Evolutionary conservation across 2,329 filamentous ascomycete species (phyloP), one percentile per base, ranked within the genome.

Genomic region (Fusarium albosuccineum): DNA sequence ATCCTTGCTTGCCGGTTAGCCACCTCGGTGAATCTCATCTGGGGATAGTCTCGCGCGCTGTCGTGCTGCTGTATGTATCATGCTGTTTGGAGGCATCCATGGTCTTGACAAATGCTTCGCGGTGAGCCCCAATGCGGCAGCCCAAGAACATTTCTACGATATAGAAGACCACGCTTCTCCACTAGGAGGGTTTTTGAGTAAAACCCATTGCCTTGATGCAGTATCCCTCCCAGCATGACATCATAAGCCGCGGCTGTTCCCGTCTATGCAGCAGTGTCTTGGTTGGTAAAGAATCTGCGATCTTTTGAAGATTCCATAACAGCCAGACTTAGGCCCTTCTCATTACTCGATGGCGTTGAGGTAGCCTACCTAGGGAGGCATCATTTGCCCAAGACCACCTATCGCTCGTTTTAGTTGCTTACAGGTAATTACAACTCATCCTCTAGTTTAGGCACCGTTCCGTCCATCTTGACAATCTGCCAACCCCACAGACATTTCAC

Each of bases 21-120:
- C 49, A 64, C 52, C 58, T 73, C 71, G 71, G 71, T 73, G 71
- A 73, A 61, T 39, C 71, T 72, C 49, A 45, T 65, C 68, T 73
- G 33, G 66, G 68, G 53, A 61, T 70, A 64, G 67, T 44, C 50
- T 51, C 26, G 30, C 17, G 22, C 34, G 36, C 29, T 49, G 17
- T 22, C 26, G 34, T 16, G 22, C 9, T 53, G 17, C n/a, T 33
- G n/a, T n/a, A n/a, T n/a, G 16, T 26, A 49, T 58, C 26, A 53
- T 27, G 22, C 11, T 16, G 42, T 40, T 37, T 46, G 17, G 53
- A 39, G 14, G 9, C 16, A 22, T 4, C 22, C 22, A 42, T 9
- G 10, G 41, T 7, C 3, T 45, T 11, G 22, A 29, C 22, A 9
- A 33, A 10, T 33, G 42, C 14, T 17, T 33, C 27, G 14, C 44